phyloP scores from a whole-genome alignment of 805 yeast species.

The Saccharomyces eubayanus region DNA sequence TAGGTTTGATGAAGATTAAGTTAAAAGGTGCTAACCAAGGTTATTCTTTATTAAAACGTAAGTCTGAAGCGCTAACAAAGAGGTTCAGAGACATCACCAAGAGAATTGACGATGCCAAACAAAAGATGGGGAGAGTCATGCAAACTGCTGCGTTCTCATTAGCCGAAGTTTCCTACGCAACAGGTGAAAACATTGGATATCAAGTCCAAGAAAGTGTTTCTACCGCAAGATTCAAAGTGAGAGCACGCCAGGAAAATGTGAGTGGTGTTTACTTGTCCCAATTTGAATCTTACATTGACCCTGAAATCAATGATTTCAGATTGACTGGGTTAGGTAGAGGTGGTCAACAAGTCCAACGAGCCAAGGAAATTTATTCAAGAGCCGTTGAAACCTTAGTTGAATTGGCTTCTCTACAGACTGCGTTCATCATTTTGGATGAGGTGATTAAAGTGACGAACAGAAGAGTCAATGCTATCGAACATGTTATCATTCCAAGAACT shows the following conservation, averaged over 20 bases:
- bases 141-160: constrained; percentile 95
- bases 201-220: constrained; percentile 94
- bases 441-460: constrained; percentile 96
- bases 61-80: constrained; percentile 93
- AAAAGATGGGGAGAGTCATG: constrained; percentile 97
- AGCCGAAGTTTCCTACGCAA: constrained; percentile 95
- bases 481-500: constrained; percentile 94
- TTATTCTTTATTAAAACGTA: constrained; percentile 84
- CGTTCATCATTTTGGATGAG: constrained; percentile 91
- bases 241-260: constrained; percentile 90
- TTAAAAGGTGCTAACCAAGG: constrained; percentile 97
- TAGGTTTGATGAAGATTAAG: constrained; percentile 89
- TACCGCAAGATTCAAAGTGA: constrained; percentile 81
- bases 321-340: constrained; percentile 97
- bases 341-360: constrained; percentile 95
- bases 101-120: constrained; percentile 88
- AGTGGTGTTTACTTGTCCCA: constrained; percentile 93
- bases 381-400: constrained; percentile 97
- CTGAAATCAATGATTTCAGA: constrained; percentile 84
- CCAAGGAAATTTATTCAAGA: constrained; percentile 84
- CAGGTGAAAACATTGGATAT: constrained; percentile 91
- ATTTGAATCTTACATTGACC: constrained; percentile 77
- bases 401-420: constrained; percentile 92
- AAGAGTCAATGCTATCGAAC: constrained; percentile 98
- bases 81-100: constrained; percentile 92